Evolutionary conservation across 495 filamentous ascomycete species (phyloP).

Genomic region (Pyrenopolyporus hunteri): DNA sequence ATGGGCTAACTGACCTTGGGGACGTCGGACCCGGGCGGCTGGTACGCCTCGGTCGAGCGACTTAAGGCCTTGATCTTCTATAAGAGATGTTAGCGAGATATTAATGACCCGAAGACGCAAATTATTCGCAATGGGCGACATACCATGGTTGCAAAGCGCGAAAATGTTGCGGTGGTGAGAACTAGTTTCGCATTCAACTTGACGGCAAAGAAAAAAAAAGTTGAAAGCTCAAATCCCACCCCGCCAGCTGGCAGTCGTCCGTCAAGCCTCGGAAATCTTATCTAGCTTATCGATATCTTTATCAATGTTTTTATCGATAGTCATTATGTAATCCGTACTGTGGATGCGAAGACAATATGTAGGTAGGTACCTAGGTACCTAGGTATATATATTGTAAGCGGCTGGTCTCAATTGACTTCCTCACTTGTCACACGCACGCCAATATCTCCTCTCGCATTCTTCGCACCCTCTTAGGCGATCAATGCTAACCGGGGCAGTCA

Average conservation of each 20-base stretch:
- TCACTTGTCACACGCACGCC: neutral
- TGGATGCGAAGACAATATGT: neutral
- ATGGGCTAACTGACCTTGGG: slow-evolving; percentile 54
- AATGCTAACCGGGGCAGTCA: too few relatives aligned
- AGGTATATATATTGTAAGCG: neutral
- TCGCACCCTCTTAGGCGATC: too few relatives aligned
- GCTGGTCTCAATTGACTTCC: too few relatives aligned
- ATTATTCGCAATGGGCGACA: neutral
- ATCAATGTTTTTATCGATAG: slow-evolving; percentile 21
- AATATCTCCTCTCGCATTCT: too few relatives aligned
- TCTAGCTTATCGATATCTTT: slow-evolving; percentile 7
- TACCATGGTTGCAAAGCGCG: slow-evolving; percentile 21
- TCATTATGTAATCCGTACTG: neutral
- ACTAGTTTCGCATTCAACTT: slow-evolving; percentile 2
- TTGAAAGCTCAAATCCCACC: slow-evolving; percentile 18
- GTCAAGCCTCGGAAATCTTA: neutral
- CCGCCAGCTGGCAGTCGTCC: slow-evolving; percentile 12
- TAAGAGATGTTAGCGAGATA: slow-evolving; percentile 5
- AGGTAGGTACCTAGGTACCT: neutral
- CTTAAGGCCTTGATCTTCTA: slow-evolving; percentile 93
- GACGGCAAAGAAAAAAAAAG: slow-evolving; percentile 26
- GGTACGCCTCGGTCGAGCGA: slow-evolving; percentile 74
- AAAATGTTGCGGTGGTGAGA: slow-evolving; percentile 11
- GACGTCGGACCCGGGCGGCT: slow-evolving; percentile 77
- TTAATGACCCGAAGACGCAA: too few relatives aligned